These are phyloP conservation scores for Taiozyma sp. DNA, from an alignment of 1,139 yeast genomes.

Conservation along the genomic window DNA sequence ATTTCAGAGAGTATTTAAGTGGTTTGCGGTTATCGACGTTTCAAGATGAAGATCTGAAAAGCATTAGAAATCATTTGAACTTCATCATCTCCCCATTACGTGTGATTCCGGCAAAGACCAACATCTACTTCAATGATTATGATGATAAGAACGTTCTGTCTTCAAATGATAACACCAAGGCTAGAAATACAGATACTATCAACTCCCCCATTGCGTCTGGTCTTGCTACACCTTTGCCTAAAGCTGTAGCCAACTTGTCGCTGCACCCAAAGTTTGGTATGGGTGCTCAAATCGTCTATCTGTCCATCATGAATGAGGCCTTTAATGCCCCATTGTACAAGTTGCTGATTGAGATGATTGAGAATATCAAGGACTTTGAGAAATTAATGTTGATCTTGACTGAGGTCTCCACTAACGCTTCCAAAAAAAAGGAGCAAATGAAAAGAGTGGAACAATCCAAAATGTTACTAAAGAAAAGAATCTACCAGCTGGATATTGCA, in stretches of 20 bases:
- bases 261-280: conserved; percentile 3
- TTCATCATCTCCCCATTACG: conserved; percentile 35
- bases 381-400: neutral
- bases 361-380: conserved; percentile 24
- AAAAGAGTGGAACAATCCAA: conserved; percentile 13
- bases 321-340: conserved; percentile 27
- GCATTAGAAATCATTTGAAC: conserved; percentile 37
- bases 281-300: conserved; percentile 16
- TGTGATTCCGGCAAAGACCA: conserved; percentile 33
- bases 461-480: conserved; percentile 21
- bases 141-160: neutral
- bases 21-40: conserved; percentile 35
- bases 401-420: conserved; percentile 3
- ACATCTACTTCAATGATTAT: conserved; percentile 12
- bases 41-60: conserved; percentile 29
- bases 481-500: conserved; percentile 28
- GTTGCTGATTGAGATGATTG: conserved; percentile 28
- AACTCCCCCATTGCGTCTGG: conserved; percentile 18
- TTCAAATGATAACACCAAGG: conserved; percentile 1
- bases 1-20: conserved; percentile 39
- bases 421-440: neutral
- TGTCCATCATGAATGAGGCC: conserved; percentile 27
- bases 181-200: conserved; percentile 1
- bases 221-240: conserved; percentile 24
- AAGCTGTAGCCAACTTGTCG: conserved; percentile 3